Percentiles rank a stretch among this genome's conserved stretches.
Evolutionary conservation across 2,329 filamentous ascomycete genomes (phyloP).

Genomic region (Ploettnerulaceae sp.): DNA sequence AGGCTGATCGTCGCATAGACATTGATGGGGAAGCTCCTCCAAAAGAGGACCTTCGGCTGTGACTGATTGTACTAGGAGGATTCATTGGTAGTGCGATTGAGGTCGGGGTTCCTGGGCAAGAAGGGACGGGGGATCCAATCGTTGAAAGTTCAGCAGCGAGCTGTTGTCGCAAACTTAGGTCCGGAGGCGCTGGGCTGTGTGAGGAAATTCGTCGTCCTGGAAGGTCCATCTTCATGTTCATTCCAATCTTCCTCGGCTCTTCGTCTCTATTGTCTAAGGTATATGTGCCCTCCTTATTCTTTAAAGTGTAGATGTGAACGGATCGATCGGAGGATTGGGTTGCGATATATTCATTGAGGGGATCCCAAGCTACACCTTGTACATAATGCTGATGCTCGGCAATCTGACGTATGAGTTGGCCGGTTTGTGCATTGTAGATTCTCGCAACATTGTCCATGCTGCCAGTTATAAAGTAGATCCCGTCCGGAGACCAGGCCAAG

Average conservation of each 20-base stretch:
- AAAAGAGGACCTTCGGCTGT: slow-evolving; percentile 93
- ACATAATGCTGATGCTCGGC: slow-evolving; percentile 98
- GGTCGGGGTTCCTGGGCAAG: slow-evolving; percentile 88
- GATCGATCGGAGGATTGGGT: slow-evolving; percentile 98
- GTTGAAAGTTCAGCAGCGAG: slow-evolving; percentile 47
- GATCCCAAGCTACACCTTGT: slow-evolving; percentile 97
- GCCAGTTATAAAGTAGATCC: slow-evolving; percentile 90
- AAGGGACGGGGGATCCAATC: slow-evolving; percentile 79
- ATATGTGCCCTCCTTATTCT: slow-evolving; percentile 94
- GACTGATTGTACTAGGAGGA: slow-evolving; percentile 79
- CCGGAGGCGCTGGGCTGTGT: slow-evolving; percentile 85
- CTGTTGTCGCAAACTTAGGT: slow-evolving; percentile 64
- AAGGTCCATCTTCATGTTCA: slow-evolving; percentile 78
- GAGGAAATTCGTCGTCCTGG: slow-evolving; percentile 86
- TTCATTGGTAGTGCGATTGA: slow-evolving; percentile 93
- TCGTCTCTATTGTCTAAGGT: slow-evolving; percentile 62
- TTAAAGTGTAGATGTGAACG: slow-evolving; percentile 94
- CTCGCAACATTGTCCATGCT: slow-evolving; percentile 99
- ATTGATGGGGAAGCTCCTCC: slow-evolving; percentile 59
- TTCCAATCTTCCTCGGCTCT: slow-evolving; percentile 70
- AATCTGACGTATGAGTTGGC: slow-evolving; percentile 78
- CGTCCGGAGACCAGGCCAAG: slow-evolving; percentile 97
- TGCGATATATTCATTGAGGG: slow-evolving; percentile 93
- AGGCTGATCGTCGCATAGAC: slow-evolving; percentile 76
- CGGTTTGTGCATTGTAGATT: slow-evolving; percentile 92